Base-by-base conservation (phyloP, 2,329 filamentous ascomycete genomes). In the Alternaria brassicae region DNA sequence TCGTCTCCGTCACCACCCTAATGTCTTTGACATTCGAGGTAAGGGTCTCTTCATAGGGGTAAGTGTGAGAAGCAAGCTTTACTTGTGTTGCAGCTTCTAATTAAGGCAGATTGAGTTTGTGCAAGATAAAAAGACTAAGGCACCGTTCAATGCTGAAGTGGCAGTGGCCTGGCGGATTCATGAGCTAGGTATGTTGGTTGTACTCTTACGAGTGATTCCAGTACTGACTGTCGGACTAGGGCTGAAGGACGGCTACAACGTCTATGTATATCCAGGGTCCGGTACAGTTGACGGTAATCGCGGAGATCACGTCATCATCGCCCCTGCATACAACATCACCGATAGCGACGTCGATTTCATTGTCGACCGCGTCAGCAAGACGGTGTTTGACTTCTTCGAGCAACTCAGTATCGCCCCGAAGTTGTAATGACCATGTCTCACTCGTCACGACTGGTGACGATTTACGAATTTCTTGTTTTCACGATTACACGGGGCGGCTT, bases 281-380 rank as follows among this genome's bases (percentile, higher is more conserved):
- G 89, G 89, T 1, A 87, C 86, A 0, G 85, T 81, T 0, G 87
- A 91, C 42, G 81, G 84, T 1, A 70, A 73, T n/a, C 72, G 72
- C 1, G 90, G 90, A 9, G 91, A 93, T 69, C 89, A 91, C 73
- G 79, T 92, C 34, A 81, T 93, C 25, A 69, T 93, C 10, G 85
- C 89, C 1, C 91, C 91, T 5, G 83, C 90, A 1, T 92, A 88
- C 76, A 91, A 85, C 42, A 81, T 89, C 21, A 86, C 83, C 1
- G 76, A 77, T 41, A 80, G 80, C 7, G 86, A 90, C 19, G 78
- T 91, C 51, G 80, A 85, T 13, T 70, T 79, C 23, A 85, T 90
- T 53, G 86, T 86, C 2, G 77, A 82, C 17, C 81, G 78, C 0
- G 78, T 86, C 3, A 76, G 73, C 4, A 77, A 71, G n/a, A 82